Evolutionary conservation across 2,329 filamentous ascomycete genomes (phyloP).

Genomic region (Seiridium cupressi): DNA sequence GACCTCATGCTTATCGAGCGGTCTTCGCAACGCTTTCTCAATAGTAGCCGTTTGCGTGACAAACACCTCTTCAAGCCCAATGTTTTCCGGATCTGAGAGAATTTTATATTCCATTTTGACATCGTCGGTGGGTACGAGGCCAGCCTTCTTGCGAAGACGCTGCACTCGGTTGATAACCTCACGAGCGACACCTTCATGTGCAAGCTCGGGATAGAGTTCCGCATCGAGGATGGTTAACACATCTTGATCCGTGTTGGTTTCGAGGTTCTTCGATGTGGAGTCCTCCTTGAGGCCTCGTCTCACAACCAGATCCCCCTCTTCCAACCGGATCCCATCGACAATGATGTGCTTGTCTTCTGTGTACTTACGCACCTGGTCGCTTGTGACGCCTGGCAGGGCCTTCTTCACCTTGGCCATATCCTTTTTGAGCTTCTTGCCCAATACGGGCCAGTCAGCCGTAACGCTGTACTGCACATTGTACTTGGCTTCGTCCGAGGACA

Average conservation of each 20-base stretch:
- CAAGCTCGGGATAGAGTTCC: constrained; percentile 78
- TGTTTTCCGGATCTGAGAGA: constrained; percentile 70
- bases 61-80: constrained; percentile 71
- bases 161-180: constrained; percentile 95
- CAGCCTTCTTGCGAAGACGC: constrained; percentile 88
- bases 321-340: constrained; percentile 83
- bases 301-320: constrained; percentile 79
- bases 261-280: constrained; percentile 68
- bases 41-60: constrained; percentile 65
- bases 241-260: constrained; percentile 85
- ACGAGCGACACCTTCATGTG: constrained; percentile 82
- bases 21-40: constrained; percentile 74
- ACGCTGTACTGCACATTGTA: constrained; percentile 93
- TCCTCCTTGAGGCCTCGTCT: constrained; percentile 76
- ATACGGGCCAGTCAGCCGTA: constrained; percentile 85
- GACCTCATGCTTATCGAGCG: constrained; percentile 67
- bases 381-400: constrained; percentile 75
- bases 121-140: constrained; percentile 86
- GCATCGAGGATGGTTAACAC: constrained; percentile 89
- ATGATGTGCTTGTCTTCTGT: constrained; percentile 70
- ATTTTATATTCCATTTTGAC: constrained; percentile 92
- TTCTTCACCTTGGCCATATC: constrained; percentile 90
- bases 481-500: constrained; percentile 82
- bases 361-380: constrained; percentile 78
- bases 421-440: constrained; percentile 97